phyloP scores from a whole-genome alignment of 306 rosid genomes.

The Cucumis cinereus region DNA sequence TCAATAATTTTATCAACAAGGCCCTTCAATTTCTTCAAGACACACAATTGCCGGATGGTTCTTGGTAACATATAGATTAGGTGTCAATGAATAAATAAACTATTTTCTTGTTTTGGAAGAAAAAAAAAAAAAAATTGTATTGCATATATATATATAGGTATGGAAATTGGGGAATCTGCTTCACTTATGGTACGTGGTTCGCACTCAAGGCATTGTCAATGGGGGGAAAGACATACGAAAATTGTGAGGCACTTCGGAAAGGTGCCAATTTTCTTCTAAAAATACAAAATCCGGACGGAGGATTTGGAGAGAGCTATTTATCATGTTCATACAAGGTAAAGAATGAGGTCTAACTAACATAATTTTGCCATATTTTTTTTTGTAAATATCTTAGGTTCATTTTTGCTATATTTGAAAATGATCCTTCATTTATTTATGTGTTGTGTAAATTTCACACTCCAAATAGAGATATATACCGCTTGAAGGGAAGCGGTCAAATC shows the following conservation, averaged over 20 bases:
- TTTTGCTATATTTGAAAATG: too few species aligned
- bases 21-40: slow-evolving; percentile 23
- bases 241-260: slow-evolving; percentile 23
- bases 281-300: slow-evolving; percentile 26
- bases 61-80: too few species aligned
- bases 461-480: slow-evolving; percentile 18
- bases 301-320: slow-evolving; percentile 32
- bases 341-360: too few species aligned
- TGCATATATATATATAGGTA: not conserved
- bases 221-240: slow-evolving; percentile 19
- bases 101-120: too few species aligned
- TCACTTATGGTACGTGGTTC: slow-evolving; percentile 31
- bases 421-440: too few species aligned
- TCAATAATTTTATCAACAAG: slow-evolving; percentile 20
- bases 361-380: too few species aligned
- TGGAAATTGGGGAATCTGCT: slow-evolving; percentile 37
- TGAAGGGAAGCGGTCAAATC: slow-evolving; percentile 17
- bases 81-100: too few species aligned
- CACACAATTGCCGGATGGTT: slow-evolving; percentile 25
- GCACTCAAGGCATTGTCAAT: slow-evolving; percentile 22
- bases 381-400: too few species aligned
- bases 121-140: too few species aligned
- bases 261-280: slow-evolving; percentile 21
- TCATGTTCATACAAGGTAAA: slow-evolving; percentile 28
- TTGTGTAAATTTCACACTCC: too few species aligned